Percentiles rank a stretch among this genome's conserved stretches.
These are phyloP conservation scores for Paramecium primaurelia DNA, from an alignment of 73 alveolate genomes.

Conservation along the genomic window DNA sequence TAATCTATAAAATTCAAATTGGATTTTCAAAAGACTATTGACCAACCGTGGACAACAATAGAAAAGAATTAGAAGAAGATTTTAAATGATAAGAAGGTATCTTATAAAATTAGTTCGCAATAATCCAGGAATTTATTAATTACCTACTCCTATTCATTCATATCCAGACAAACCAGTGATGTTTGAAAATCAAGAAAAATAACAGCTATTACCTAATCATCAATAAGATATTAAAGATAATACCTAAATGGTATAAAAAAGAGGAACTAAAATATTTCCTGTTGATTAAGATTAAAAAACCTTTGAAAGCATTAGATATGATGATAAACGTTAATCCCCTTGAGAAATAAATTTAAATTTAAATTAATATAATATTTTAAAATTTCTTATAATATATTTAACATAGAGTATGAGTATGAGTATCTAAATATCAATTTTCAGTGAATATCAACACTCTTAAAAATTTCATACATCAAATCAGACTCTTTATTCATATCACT, in stretches of 20 bases:
- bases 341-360: not conserved
- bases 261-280: not conserved
- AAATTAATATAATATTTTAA: no score
- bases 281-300: not conserved
- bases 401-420: no score
- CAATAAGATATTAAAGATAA: not conserved
- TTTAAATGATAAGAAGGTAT: not conserved
- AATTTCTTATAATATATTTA: no score
- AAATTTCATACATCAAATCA: no score
- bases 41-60: not conserved
- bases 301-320: not conserved
- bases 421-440: no score
- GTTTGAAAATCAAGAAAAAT: not conserved
- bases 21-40: not conserved
- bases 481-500: no score
- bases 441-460: no score
- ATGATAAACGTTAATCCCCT: not conserved
- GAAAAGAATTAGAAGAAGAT: not conserved
- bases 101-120: not conserved
- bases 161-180: not conserved
- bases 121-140: not conserved
- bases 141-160: not conserved
- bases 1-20: not conserved
- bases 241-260: not conserved
- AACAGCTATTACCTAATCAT: not conserved